Evolutionary conservation across 768 basidiomycete species (phyloP), one percentile per base, ranked within the genome.

Genomic region (Boletus patriciae): DNA sequence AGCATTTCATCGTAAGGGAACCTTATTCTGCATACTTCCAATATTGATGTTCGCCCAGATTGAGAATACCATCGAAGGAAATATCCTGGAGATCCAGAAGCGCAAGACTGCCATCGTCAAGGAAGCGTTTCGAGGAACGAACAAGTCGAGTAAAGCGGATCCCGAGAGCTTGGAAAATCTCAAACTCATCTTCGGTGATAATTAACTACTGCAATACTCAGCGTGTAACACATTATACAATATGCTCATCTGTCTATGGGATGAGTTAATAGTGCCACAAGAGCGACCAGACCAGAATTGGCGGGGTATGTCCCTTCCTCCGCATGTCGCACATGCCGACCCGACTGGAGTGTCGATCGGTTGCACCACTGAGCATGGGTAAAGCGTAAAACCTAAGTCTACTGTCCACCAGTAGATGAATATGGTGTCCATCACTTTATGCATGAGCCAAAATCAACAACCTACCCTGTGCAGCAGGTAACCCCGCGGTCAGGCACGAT

Each of bases 31-130:
- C 42, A 13, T 25, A 13, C 25, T 34, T 34, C 25, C 3, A 19
- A 29, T 8, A 40, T 38, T 60, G 9, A 55, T n/a, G 34, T 19
- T 49, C 33, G 19, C 37, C 40, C 59, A 91, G 89, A 76, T 91
- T 3, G 72, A 82, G 11, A 77, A 87, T 52, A 92, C 90, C 1
- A 88, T 93, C 54, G 91, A 93, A 68, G 84, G 84, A 0, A 83
- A 88, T 16, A 91, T 94, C 59, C 70, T 92, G 6, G 78, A 85
- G 62, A 92, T 95, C 21, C 94, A 95, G 70, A 85, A 87, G 64
- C 77, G 91, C 37, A 96, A 95, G 74, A 92, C 85, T 0, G 90
- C 90, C 4, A 90, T 96, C 46, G 81, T 94, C 21, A 89, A 86
- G 62, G 90, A 90, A 66, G 92, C 92, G 2, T 90, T 94, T 66